Evolutionary conservation across 208 protist species (phyloP).

Genomic region (Polymyxa betae): DNA sequence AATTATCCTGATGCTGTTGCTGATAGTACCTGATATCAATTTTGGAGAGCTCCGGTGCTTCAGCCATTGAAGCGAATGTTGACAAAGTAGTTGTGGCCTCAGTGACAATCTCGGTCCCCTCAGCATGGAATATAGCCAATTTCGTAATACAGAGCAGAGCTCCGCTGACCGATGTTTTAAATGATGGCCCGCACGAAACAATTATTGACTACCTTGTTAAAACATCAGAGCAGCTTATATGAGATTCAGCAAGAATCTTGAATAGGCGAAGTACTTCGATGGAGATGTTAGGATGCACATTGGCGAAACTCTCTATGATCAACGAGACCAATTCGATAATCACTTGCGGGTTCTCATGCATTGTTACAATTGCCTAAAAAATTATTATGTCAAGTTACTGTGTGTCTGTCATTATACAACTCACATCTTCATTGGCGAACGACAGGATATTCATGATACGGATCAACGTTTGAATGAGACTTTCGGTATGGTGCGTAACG

Average conservation of each 20-base stretch:
- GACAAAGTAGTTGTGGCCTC: background rate
- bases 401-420: background rate
- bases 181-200: background rate
- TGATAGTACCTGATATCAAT: background rate
- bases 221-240: background rate
- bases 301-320: background rate
- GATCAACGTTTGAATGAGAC: background rate
- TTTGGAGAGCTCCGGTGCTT: background rate
- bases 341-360: slow-evolving; percentile 47
- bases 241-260: slow-evolving; percentile 23
- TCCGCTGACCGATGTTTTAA: background rate
- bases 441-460: slow-evolving; percentile 47
- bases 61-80: background rate
- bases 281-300: background rate
- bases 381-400: background rate
- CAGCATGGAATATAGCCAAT: background rate
- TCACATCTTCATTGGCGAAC: slow-evolving; percentile 31
- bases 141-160: background rate
- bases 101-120: background rate
- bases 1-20: background rate
- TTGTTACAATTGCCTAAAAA: background rate
- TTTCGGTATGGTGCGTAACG: background rate
- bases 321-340: slow-evolving; percentile 21
- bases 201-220: slow-evolving; percentile 15
- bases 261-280: slow-evolving; percentile 28